Evolutionary conservation across 768 basidiomycete genomes (phyloP).

Genomic region (Hypsizygus marmoreus): DNA sequence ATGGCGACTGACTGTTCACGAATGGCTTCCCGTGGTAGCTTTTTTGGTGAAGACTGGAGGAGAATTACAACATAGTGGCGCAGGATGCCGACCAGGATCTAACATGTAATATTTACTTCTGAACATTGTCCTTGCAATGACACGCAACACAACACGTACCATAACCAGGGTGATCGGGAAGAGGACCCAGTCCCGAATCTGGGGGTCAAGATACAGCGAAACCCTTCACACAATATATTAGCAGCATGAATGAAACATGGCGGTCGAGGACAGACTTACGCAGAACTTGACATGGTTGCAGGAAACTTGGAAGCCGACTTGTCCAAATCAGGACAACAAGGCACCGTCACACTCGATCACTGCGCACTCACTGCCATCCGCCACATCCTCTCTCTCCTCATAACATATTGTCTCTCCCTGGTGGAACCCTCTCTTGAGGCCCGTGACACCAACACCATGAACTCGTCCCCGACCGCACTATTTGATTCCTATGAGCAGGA

Average conservation of each 20-base stretch:
- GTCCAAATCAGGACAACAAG: constrained; percentile 13
- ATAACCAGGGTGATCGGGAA: constrained; percentile 98
- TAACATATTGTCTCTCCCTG: constrained; percentile 26
- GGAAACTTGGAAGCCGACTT: constrained; percentile 6
- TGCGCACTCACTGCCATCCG: not conserved
- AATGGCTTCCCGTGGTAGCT: constrained; percentile 70
- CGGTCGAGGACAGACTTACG: constrained; percentile 34
- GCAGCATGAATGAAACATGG: not conserved
- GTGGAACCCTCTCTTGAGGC: constrained; percentile 23
- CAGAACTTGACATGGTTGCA: constrained; percentile 44
- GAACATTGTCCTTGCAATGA: not conserved
- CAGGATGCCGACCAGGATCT: constrained; percentile 92
- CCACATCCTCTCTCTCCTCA: not conserved
- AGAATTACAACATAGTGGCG: constrained; percentile 90
- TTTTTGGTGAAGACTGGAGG: constrained; percentile 84
- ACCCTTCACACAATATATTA: constrained; percentile 32
- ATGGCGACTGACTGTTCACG: constrained; percentile 82
- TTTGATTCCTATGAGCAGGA: constrained; percentile 94
- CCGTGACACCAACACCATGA: constrained; percentile 50
- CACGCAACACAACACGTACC: constrained; percentile 49
- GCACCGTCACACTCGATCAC: constrained; percentile 3
- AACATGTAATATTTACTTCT: constrained; percentile 6
- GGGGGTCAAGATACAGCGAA: constrained; percentile 83
- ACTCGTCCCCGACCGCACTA: constrained; percentile 80
- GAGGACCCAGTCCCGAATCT: constrained; percentile 92